Base-by-base conservation (phyloP, 2,329 filamentous ascomycete species). In the Hymenoscyphus linearis region DNA sequence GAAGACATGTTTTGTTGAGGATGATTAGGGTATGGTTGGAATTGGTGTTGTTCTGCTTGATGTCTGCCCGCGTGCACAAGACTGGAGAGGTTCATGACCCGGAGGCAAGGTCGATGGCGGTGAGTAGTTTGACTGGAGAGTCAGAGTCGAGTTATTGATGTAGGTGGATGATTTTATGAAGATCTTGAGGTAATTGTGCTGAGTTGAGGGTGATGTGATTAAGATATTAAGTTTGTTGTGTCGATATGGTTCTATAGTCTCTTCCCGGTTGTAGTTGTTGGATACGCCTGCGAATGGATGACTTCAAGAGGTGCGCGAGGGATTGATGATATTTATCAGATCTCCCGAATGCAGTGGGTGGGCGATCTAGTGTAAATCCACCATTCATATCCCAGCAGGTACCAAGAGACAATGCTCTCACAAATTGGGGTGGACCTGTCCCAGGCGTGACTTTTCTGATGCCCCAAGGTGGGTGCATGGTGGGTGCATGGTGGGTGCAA, bases 341-440 rank as follows among this genome's bases (percentile, higher is more conserved):
- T 81, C 78, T 79, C 76, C 77, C 77, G 74, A 74, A 75, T 72
- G 71, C 73, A 76, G 74, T 74, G 74, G 73, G 73, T 75, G 73
- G 78, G 75, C 75, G 79, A 81, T 80, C 79, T 76, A 77, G 77
- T 75, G 78, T 74, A 73, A 79, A 79, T 78, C 78, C 76, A 76
- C 75, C 73, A 73, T 57, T 75, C 70, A 74, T 75, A 80, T 79
- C 78, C 78, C 74, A 76, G 77, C 72, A 69, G 66, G 66, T 74
- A 72, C 75, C 74, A 76, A 71, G 73, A 72, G 75, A 74, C 75
- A 79, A 66, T 68, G 76, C 76, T 81, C 79, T 82, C 79, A 81
- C 79, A 81, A 80, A 80, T 79, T 80, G 75, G 74, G 74, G 79
- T 81, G 79, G 79, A 78, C 77, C 79, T 66, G 60, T 61, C 62